Conservation (phyloP, 805 yeast genomes). For the Ogataea kodamae region DNA sequence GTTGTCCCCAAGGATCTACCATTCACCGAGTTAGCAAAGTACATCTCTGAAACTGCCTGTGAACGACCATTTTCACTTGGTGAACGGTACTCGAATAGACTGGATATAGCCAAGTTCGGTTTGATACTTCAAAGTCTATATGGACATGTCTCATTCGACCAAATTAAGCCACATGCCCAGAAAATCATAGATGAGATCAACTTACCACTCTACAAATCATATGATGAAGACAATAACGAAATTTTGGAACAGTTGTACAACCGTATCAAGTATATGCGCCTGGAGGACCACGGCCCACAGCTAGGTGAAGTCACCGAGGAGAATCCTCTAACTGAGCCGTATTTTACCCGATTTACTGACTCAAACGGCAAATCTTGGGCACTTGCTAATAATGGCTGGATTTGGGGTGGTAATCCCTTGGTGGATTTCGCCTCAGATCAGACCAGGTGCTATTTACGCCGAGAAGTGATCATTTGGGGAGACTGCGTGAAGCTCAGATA, state of each 20-base stretch:
- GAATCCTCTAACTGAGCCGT: conserved; percentile 76
- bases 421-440: conserved; percentile 85
- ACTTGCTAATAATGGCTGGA: conserved; percentile 96
- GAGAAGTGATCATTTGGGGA: conserved; percentile 97
- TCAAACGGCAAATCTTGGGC: conserved; percentile 58
- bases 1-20: conserved; percentile 42
- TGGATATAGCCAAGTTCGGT: conserved; percentile 51
- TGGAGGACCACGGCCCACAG: conserved; percentile 80
- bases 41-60: conserved; percentile 41
- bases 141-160: conserved; percentile 32
- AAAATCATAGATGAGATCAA: conserved; percentile 74
- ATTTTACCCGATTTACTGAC: conserved; percentile 70
- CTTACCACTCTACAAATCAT: conserved; percentile 62
- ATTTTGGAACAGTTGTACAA: conserved; percentile 69
- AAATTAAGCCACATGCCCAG: conserved; percentile 39
- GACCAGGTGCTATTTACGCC: conserved; percentile 76
- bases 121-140: conserved; percentile 43
- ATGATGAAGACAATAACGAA: conserved; percentile 67
- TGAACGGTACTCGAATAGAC: conserved; percentile 47
- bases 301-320: conserved; percentile 59
- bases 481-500: conserved; percentile 93
- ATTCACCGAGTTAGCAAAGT: conserved; percentile 50
- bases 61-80: conserved; percentile 43
- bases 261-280: conserved; percentile 69
- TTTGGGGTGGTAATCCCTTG: conserved; percentile 94